These are phyloP conservation scores for Wickerhamiella alocasiicola DNA, from an alignment of 805 yeast genomes.

Conservation along the genomic window DNA sequence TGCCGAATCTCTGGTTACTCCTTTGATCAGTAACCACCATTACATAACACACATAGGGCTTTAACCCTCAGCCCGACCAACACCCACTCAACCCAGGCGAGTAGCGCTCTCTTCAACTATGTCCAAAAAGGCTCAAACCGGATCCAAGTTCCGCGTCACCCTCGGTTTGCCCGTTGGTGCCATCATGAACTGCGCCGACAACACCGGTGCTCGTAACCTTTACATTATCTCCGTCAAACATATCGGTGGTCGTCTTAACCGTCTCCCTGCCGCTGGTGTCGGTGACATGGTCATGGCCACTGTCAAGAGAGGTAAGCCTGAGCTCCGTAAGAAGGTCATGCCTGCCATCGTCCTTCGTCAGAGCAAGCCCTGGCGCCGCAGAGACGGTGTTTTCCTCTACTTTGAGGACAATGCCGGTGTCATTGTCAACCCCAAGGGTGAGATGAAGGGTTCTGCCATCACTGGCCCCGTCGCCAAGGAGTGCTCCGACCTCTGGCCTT, in stretches of 20 bases:
- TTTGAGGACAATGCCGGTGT: constrained; percentile 99
- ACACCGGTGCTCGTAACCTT: constrained; percentile 99
- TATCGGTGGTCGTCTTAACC: constrained; percentile 98
- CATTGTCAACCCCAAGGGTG: constrained; percentile 99
- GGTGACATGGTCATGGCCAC: constrained; percentile 84
- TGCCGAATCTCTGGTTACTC: too few relatives aligned
- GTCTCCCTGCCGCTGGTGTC: constrained; percentile 99
- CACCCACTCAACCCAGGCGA: background rate
- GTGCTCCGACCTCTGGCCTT: constrained; percentile 99
- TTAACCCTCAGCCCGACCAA: background rate
- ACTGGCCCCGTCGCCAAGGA: constrained; percentile 99
- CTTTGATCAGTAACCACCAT: too few relatives aligned
- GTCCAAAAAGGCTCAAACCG: constrained; percentile 23
- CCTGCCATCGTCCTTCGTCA: constrained; percentile 99
- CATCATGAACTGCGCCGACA: constrained; percentile 99
- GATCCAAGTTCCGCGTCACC: constrained; percentile 99
- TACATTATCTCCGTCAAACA: constrained; percentile 99
- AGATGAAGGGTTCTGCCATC: constrained; percentile 99
- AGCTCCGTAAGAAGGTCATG: constrained; percentile 99
- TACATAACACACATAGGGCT: constrained; percentile 3
- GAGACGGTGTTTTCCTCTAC: constrained; percentile 98
- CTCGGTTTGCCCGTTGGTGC: constrained; percentile 99
- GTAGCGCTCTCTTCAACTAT: constrained; percentile 12
- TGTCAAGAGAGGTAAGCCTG: constrained; percentile 99
- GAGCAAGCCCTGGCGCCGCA: constrained; percentile 99